Conservation (phyloP, 257 asterid genomes). For the Petrea volubilis region DNA sequence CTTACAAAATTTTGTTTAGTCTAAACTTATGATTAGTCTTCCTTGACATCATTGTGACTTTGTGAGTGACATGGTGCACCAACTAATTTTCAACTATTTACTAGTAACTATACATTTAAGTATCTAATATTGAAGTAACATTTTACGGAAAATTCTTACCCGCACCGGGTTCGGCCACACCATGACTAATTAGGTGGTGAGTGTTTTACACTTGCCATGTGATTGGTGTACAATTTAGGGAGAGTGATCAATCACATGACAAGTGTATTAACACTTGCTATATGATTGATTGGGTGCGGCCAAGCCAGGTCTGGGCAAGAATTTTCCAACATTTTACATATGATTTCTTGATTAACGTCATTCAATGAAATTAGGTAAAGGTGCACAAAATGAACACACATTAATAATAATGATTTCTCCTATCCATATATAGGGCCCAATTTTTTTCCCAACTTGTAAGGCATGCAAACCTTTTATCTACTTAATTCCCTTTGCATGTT, state of each 20-base stretch:
- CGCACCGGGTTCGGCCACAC: no score
- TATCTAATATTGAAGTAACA: neutral
- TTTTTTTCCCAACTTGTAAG: constrained; percentile 8
- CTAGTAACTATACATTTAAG: neutral
- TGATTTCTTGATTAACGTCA: neutral
- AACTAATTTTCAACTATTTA: neutral
- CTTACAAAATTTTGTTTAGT: no score
- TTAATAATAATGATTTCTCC: constrained; percentile 1
- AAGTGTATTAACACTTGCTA: no score
- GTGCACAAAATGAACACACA: neutral
- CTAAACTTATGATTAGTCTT: neutral
- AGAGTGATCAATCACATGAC: no score
- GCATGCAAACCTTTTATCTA: constrained; percentile 21
- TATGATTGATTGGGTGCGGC: no score
- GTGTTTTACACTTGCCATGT: no score
- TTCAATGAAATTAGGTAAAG: neutral
- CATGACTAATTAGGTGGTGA: no score
- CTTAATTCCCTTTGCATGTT: constrained; percentile 17
- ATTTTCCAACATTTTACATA: no score
- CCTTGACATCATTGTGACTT: neutral
- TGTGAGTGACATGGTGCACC: neutral
- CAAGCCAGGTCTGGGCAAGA: no score
- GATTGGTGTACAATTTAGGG: no score
- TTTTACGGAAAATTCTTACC: no score
- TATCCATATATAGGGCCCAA: neutral